Conservation (phyloP, 2,329 filamentous ascomycete genomes). For the Emydomyces testavorans region DNA sequence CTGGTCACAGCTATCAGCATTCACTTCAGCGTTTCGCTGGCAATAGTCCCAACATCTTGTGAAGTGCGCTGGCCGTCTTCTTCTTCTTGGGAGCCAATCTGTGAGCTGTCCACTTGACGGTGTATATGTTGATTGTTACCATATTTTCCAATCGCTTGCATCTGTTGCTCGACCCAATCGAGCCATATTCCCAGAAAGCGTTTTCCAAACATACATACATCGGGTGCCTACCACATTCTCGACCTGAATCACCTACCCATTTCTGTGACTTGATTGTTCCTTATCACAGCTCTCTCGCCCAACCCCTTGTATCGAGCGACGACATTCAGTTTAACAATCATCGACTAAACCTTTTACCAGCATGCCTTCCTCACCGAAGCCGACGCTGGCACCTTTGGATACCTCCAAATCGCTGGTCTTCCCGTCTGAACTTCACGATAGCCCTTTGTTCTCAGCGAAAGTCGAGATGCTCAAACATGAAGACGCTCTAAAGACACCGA, state of each 20-base stretch:
- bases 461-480: conserved; percentile 59
- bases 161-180: not conserved
- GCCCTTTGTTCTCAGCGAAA: conserved; percentile 34
- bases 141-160: not conserved
- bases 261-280: not conserved
- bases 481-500: conserved; percentile 62
- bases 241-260: not conserved
- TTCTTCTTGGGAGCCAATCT: not conserved
- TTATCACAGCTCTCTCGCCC: not conserved
- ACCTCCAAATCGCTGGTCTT: conserved; percentile 36
- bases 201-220: not conserved
- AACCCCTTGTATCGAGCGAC: not conserved
- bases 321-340: not conserved
- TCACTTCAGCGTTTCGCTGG: not conserved
- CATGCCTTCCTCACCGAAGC: conserved; percentile 14
- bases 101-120: not conserved
- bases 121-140: not conserved
- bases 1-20: not conserved
- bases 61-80: conserved; percentile 11
- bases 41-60: not conserved
- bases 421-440: conserved; percentile 50
- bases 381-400: conserved; percentile 19
- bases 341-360: not conserved
- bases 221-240: not conserved
- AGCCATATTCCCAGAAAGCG: not conserved